Percentiles rank a stretch among this genome's conserved stretches.
phyloP scores from a whole-genome alignment of 768 basidiomycete species.

The Leucosporidium scottii region DNA sequence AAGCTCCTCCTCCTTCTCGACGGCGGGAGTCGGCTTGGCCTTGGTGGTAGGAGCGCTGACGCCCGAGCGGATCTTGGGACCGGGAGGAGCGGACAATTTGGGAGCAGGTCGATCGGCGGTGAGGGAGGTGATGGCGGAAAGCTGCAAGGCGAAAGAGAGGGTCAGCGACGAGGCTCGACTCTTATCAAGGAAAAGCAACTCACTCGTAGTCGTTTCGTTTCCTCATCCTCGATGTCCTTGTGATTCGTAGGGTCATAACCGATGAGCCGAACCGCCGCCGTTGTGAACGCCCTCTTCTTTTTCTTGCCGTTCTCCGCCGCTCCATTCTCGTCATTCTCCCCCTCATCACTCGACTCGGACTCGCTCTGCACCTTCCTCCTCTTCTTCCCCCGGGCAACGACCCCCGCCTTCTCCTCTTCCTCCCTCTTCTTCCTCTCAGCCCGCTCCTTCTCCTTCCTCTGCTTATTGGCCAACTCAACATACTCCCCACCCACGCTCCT shows the following conservation, averaged over 20 bases:
- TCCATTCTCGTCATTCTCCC: slow-evolving; percentile 2
- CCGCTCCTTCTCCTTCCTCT: slow-evolving; percentile 12
- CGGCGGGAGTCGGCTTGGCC: too few relatives aligned
- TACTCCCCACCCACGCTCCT: slow-evolving; percentile 20
- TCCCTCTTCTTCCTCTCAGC: slow-evolving; percentile 4
- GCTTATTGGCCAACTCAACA: slow-evolving; percentile 5
- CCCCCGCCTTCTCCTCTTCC: slow-evolving; percentile 5
- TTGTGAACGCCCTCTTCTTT: slow-evolving; percentile 15
- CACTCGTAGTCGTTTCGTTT: neutral
- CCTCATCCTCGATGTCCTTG: slow-evolving; percentile 7
- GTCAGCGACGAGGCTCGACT: too few relatives aligned
- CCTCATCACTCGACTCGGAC: too few relatives aligned
- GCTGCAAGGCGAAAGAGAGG: too few relatives aligned
- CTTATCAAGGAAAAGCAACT: neutral
- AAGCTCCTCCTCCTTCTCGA: too few relatives aligned
- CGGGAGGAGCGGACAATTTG: too few relatives aligned
- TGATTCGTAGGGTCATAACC: slow-evolving; percentile 27
- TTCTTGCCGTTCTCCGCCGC: slow-evolving; percentile 5
- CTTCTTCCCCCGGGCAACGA: slow-evolving; percentile 15
- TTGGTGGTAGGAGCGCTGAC: too few relatives aligned
- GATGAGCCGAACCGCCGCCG: slow-evolving; percentile 19
- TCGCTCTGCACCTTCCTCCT: slow-evolving; percentile 12
- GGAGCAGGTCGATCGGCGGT: too few relatives aligned
- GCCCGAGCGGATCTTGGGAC: too few relatives aligned
- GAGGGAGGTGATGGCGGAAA: too few relatives aligned